phyloP scores from a whole-genome alignment of 139 green algal species.

The Tetradesmus lagerheimii region DNA sequence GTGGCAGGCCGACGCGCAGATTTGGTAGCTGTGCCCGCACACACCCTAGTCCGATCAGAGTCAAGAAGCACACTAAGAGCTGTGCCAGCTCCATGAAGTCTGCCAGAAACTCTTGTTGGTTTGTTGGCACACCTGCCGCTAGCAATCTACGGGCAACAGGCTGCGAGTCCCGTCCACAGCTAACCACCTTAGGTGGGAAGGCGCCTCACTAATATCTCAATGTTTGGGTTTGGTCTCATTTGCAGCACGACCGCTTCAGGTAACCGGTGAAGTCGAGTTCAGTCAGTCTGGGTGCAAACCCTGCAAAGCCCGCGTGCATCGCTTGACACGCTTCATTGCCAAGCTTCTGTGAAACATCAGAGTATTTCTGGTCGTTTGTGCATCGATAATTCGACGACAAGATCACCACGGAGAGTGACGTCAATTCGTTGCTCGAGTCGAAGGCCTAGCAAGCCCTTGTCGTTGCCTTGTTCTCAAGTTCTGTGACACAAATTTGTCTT shows the following conservation, averaged over 20 bases:
- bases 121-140: neutral
- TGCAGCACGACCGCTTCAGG: too few relatives aligned
- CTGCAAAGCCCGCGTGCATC: too few relatives aligned
- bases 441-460: neutral
- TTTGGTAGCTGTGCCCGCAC: slow-evolving; percentile 35
- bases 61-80: neutral
- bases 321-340: too few relatives aligned
- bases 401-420: too few relatives aligned
- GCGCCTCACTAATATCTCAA: too few relatives aligned
- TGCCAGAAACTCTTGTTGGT: neutral
- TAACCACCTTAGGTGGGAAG: neutral
- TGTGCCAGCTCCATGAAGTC: neutral
- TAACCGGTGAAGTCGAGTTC: too few relatives aligned
- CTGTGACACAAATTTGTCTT: neutral
- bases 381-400: too few relatives aligned
- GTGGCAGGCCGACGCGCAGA: slow-evolving; percentile 24
- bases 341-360: too few relatives aligned
- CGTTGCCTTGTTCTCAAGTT: neutral
- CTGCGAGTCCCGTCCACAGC: neutral
- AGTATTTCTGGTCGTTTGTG: too few relatives aligned
- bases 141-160: neutral
- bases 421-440: neutral
- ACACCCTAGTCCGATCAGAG: neutral
- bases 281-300: too few relatives aligned
- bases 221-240: too few relatives aligned